phyloP scores from a whole-genome alignment of 2,329 filamentous ascomycete species.

The Xylariales sp. region DNA sequence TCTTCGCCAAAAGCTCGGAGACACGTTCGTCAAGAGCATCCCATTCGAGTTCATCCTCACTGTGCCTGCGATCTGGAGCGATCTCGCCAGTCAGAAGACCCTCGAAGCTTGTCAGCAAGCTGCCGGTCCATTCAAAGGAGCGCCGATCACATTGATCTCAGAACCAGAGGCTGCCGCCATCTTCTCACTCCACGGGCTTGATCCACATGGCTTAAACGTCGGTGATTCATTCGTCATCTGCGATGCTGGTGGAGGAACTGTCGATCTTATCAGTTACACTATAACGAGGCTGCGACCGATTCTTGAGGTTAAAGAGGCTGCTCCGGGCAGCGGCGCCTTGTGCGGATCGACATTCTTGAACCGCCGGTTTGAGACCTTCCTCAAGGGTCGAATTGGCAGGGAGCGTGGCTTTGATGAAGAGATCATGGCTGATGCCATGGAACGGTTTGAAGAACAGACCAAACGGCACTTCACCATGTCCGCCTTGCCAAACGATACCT shows the following conservation, averaged over 20 bases:
- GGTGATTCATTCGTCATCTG: slow-evolving; percentile 48
- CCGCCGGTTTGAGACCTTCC: slow-evolving; percentile 39
- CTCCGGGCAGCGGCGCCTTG: slow-evolving; percentile 42
- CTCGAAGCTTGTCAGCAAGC: slow-evolving; percentile 38
- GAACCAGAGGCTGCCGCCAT: slow-evolving; percentile 52
- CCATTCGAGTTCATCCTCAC: slow-evolving; percentile 51
- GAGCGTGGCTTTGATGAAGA: slow-evolving; percentile 39
- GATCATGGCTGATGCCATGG: slow-evolving; percentile 34
- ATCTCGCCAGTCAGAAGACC: slow-evolving; percentile 47
- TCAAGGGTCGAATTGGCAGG: slow-evolving; percentile 39
- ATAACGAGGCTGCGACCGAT: slow-evolving; percentile 38
- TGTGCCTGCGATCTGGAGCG: slow-evolving; percentile 56
- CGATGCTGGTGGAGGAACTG: slow-evolving; percentile 42
- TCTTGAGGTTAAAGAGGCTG: slow-evolving; percentile 45
- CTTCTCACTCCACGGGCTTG: slow-evolving; percentile 41
- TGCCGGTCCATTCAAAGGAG: slow-evolving; percentile 23
- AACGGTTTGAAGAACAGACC: slow-evolving; percentile 36
- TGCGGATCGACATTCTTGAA: slow-evolving; percentile 48
- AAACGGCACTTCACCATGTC: slow-evolving; percentile 32
- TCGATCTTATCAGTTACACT: slow-evolving; percentile 46
- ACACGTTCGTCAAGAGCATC: slow-evolving; percentile 35
- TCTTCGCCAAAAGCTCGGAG: slow-evolving; percentile 37
- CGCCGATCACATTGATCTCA: slow-evolving; percentile 41
- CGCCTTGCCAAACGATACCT: slow-evolving; percentile 30
- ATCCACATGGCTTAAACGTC: slow-evolving; percentile 35